These are phyloP conservation scores for Neurospora africana DNA, from an alignment of 495 filamentous ascomycete genomes.

Conservation along the genomic window DNA sequence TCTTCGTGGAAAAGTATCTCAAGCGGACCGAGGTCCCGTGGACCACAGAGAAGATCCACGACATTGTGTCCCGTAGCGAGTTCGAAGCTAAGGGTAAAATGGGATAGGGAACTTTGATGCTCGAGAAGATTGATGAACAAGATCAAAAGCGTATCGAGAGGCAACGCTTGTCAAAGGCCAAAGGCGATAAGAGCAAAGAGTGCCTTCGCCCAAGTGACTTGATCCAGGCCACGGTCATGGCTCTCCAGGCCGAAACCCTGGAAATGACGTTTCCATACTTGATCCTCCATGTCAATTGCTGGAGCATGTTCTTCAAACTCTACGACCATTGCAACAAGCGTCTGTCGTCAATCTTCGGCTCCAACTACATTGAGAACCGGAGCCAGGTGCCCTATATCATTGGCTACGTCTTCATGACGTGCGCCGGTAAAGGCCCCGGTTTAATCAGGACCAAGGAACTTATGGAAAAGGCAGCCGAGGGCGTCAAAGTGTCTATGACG, in stretches of 20 bases:
- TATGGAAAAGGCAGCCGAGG: too few relatives aligned
- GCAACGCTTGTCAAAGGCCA: background rate
- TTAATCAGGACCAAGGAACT: too few relatives aligned
- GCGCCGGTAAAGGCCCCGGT: too few relatives aligned
- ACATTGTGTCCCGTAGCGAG: conserved; percentile 17
- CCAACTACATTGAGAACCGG: too few relatives aligned
- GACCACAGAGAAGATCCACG: conserved; percentile 17
- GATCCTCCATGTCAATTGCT: too few relatives aligned
- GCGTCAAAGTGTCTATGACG: too few relatives aligned
- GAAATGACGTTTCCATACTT: too few relatives aligned
- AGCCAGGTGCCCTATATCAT: too few relatives aligned
- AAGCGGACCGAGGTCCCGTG: conserved; percentile 14
- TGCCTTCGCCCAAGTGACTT: conserved; percentile 7
- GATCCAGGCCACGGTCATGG: conserved; percentile 6
- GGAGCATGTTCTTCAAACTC: too few relatives aligned
- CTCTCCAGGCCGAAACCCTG: background rate
- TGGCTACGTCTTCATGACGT: too few relatives aligned
- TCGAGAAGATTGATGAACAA: background rate
- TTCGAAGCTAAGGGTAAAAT: conserved; percentile 3
- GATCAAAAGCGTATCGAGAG: background rate
- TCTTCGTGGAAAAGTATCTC: conserved; percentile 22
- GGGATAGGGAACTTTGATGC: background rate
- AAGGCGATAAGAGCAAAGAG: background rate
- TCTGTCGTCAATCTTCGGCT: too few relatives aligned
- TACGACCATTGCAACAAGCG: background rate